phyloP scores from a whole-genome alignment of 2,329 filamentous ascomycete genomes.

The Aspergillus chevalieri region DNA sequence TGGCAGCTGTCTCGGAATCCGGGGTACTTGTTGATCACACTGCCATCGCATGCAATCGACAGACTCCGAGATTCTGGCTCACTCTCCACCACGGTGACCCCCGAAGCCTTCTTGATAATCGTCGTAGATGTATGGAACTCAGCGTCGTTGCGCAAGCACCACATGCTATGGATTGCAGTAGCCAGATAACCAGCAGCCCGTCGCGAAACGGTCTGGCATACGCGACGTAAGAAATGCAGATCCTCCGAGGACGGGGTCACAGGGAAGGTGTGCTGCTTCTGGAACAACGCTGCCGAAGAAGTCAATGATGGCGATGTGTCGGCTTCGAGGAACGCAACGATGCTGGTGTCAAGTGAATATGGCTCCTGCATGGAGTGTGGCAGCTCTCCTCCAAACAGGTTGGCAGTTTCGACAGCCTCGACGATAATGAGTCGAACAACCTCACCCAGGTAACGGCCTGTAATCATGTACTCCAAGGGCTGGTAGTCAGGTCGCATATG shows the following conservation, averaged over 20 bases:
- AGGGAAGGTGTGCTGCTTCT: slow-evolving; percentile 46
- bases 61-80: slow-evolving; percentile 27
- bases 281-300: slow-evolving; percentile 41
- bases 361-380: slow-evolving; percentile 51
- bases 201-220: slow-evolving; percentile 50
- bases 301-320: slow-evolving; percentile 35
- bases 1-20: slow-evolving; percentile 42
- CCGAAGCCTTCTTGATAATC: slow-evolving; percentile 22
- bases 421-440: slow-evolving; percentile 56
- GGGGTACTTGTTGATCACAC: slow-evolving; percentile 48
- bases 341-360: slow-evolving; percentile 56
- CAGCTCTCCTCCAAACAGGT: slow-evolving; percentile 52
- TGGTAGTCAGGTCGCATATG: slow-evolving; percentile 58
- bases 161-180: slow-evolving; percentile 57
- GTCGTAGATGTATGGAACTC: slow-evolving; percentile 34
- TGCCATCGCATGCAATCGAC: slow-evolving; percentile 48
- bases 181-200: slow-evolving; percentile 59
- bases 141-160: slow-evolving; percentile 48
- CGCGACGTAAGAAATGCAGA: slow-evolving; percentile 49
- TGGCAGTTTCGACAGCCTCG: slow-evolving; percentile 52
- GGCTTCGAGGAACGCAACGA: slow-evolving; percentile 52
- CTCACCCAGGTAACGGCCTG: slow-evolving; percentile 59
- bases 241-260: slow-evolving; percentile 44
- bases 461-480: slow-evolving; percentile 59
- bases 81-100: slow-evolving; percentile 29